Base-by-base conservation (phyloP, 495 filamentous ascomycete genomes). In the Margaritispora aquatica region DNA sequence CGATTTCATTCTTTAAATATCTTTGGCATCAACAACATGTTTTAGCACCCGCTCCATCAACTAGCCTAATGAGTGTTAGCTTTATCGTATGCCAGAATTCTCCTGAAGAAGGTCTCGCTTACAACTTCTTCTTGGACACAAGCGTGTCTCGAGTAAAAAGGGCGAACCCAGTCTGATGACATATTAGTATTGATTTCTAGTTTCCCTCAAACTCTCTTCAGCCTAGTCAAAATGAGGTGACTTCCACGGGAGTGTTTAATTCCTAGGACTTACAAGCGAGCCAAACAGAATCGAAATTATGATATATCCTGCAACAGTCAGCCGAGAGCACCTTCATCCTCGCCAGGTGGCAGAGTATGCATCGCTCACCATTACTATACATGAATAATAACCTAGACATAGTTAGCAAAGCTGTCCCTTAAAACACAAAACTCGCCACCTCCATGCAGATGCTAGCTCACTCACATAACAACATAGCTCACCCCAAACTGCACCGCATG, bases 81-180 rank as follows among this genome's bases (percentile, higher is more conserved):
- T 44, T 44, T 15, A 17, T 44, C 8, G 8, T n/a, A 7, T 44
- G 3, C 38, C 3, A n/a, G 4, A 44, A n/a, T 8, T 15, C 11
- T 17, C 20, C 26, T 23, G 11, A 2, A 10, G 47, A 24, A 26
- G 26, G 3, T 50, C 4, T 59, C 13, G 1, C 29, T 47, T 52
- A 59, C 47, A 13, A 41, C 2, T 26, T 17, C 19, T 52, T 52
- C 44, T 26, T 22, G 22, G 29, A 47, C 19, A 24, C 17, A 4
- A 63, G 17, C 17, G 51, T 63, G n/a, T 63, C 60, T 26, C 55
- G 48, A 24, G 60, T 63, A 31, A 63, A 63, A 24, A 63, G 26
- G 22, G 60, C 38, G 27, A 63, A 63, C 8, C 60, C 60, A 2
- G 58, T 17, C 38, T 44, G 15, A n/a, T 9, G n/a, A 44, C 19